Evolutionary conservation across 164 flowering plant species (phyloP), one percentile per base, ranked within the genome.

Genomic region (Saururus chinensis): DNA sequence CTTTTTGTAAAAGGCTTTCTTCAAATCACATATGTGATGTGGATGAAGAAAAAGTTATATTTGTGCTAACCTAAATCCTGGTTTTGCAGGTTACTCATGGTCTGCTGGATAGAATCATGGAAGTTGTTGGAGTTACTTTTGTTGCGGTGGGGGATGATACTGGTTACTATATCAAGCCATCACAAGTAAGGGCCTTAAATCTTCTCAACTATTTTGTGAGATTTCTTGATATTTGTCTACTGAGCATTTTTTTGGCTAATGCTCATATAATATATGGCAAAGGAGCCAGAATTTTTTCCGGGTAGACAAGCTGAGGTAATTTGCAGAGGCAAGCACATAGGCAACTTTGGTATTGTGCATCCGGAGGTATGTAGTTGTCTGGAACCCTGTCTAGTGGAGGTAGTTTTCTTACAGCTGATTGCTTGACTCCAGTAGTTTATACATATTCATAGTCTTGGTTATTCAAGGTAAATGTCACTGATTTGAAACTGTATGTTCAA

Each of bases 31-130:
- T 10, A 4, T 42, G 49, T 30, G 37, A 30, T 30, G 6, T 12
- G 49, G 49, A 14, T 14, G 17, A 14, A 42, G 49, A 42, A 4
- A 14, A 42, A 10, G 17, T 42, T 42, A 42, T 42, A 42, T 42
- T 42, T 1, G 17, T 10, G 49, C 9, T 14, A 9, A 42, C 12
- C 17, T 14, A 4, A 10, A 17, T 56, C 8, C 23, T 56, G 30
- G 22, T 42, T 57, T 59, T 64, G 58, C 84, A 93, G 99, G 67
- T 79, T 51, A 89, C 89, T 68, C 96, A 89, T 73, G 77, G 87
- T 51, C 73, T 95, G 45, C 88, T 91, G 35, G 95, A 88, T 59
- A 83, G 96, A 79, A 68, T 95, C 51, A 88, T 95, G 96, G 93
- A 91, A 72, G 81, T 81, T 21, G 73, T 77, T 57, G 93, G 82